Evolutionary conservation across 208 protist genomes (phyloP).

Genomic region (Balamuthia mandrillaris): DNA sequence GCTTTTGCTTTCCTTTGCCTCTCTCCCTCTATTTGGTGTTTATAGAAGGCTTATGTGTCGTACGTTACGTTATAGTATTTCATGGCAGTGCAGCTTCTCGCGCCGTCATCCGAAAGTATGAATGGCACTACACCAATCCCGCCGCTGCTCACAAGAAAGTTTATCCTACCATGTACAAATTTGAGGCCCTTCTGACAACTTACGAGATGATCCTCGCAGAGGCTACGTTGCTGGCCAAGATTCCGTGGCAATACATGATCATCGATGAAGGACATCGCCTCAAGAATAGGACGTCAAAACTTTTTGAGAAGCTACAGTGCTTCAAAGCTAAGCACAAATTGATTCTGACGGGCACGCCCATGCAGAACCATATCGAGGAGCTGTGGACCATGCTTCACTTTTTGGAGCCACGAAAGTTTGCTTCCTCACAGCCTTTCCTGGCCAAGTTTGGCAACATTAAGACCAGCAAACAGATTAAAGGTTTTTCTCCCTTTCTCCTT

Average conservation of each 20-base stretch:
- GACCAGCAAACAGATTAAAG: too few species aligned
- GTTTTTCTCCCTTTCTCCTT: too few species aligned
- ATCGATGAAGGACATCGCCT: conserved; percentile 86
- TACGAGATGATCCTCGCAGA: conserved; percentile 81
- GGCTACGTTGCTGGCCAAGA: too few species aligned
- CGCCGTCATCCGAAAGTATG: neutral
- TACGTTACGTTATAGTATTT: neutral
- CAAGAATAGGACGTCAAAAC: conserved; percentile 76
- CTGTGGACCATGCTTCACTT: conserved; percentile 83
- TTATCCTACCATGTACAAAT: too few species aligned
- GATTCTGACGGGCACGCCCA: conserved; percentile 78
- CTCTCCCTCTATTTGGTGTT: conserved; percentile 52
- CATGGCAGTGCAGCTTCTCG: neutral
- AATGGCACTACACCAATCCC: too few species aligned
- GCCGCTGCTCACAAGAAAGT: too few species aligned
- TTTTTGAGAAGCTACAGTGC: conserved; percentile 61
- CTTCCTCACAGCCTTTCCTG: too few species aligned
- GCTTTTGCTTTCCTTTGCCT: conserved; percentile 78
- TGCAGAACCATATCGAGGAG: conserved; percentile 76
- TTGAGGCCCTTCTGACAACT: conserved; percentile 90
- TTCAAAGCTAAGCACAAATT: conserved; percentile 67
- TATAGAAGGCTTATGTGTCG: conserved; percentile 59
- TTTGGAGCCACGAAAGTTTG: conserved; percentile 26
- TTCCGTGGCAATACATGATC: conserved; percentile 48
- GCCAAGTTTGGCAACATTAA: too few species aligned